phyloP scores from a whole-genome alignment of 768 basidiomycete species.

The Leccinum ochraceum region DNA sequence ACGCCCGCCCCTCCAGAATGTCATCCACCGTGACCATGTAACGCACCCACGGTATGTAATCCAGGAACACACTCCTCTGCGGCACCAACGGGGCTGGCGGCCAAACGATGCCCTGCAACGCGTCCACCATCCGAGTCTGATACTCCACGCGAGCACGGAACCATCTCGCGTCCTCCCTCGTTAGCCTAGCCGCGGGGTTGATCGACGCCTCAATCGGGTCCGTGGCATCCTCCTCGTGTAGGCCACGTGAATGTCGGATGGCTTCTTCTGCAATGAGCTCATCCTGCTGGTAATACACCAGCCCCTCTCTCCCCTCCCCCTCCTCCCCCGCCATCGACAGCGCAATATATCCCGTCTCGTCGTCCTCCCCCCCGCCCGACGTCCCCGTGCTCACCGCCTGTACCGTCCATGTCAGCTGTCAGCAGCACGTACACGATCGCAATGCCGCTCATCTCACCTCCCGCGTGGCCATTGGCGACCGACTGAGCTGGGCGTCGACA shows the following conservation, averaged over 20 bases:
- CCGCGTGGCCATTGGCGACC: slow-evolving; percentile 33
- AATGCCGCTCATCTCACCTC: slow-evolving; percentile 39
- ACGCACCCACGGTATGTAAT: slow-evolving; percentile 71
- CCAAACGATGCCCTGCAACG: slow-evolving; percentile 51
- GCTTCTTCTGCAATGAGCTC: slow-evolving; percentile 49
- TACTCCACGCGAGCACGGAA: slow-evolving; percentile 47
- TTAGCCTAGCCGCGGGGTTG: slow-evolving; percentile 33
- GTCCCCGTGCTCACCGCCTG: slow-evolving; percentile 22
- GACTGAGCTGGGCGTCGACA: slow-evolving; percentile 51
- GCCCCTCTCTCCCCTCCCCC: slow-evolving; percentile 14
- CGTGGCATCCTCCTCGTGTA: slow-evolving; percentile 32
- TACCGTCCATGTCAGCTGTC: slow-evolving; percentile 12
- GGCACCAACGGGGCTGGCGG: slow-evolving; percentile 44
- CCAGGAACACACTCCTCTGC: slow-evolving; percentile 51
- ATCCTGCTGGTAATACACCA: slow-evolving; percentile 45
- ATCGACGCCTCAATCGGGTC: slow-evolving; percentile 36
- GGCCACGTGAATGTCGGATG: slow-evolving; percentile 50
- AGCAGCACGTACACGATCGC: not conserved
- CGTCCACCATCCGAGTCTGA: slow-evolving; percentile 42
- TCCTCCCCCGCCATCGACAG: slow-evolving; percentile 32
- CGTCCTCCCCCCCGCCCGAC: slow-evolving; percentile 44
- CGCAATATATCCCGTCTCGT: slow-evolving; percentile 55
- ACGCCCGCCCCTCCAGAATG: slow-evolving; percentile 24
- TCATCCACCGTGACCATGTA: slow-evolving; percentile 71
- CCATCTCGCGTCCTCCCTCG: slow-evolving; percentile 13